phyloP scores from a whole-genome alignment of 306 rosid genomes.

The Sphenostylis stenocarpa region DNA sequence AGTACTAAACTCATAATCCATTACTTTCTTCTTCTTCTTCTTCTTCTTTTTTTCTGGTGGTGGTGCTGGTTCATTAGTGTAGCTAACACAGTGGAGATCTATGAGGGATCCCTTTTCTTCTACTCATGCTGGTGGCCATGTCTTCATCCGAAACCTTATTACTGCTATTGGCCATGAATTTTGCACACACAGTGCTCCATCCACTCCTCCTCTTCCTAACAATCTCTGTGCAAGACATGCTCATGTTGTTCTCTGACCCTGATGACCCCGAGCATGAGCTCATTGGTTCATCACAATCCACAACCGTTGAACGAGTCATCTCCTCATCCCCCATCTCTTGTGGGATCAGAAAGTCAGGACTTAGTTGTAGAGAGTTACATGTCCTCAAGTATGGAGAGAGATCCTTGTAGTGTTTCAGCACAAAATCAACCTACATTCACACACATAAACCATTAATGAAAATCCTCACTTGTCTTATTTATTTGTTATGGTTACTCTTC shows the following conservation, averaged over 20 bases:
- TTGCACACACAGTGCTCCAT: slow-evolving; percentile 57
- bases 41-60: background rate
- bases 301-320: slow-evolving; percentile 66
- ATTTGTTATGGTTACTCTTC: background rate
- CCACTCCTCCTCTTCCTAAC: slow-evolving; percentile 89
- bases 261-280: slow-evolving; percentile 69
- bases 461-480: background rate
- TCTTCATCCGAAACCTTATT: slow-evolving; percentile 73
- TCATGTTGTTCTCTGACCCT: slow-evolving; percentile 73
- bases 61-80: slow-evolving; percentile 12
- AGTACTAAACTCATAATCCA: background rate
- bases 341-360: slow-evolving; percentile 77
- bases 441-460: background rate
- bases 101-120: slow-evolving; percentile 97
- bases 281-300: slow-evolving; percentile 75
- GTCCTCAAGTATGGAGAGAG: slow-evolving; percentile 67
- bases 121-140: slow-evolving; percentile 79
- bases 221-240: slow-evolving; percentile 57
- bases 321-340: slow-evolving; percentile 87
- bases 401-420: slow-evolving; percentile 69
- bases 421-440: slow-evolving; percentile 69
- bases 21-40: background rate
- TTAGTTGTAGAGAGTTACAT: slow-evolving; percentile 69
- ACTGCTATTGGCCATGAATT: slow-evolving; percentile 52
- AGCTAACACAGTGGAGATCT: slow-evolving; percentile 83